These are phyloP conservation scores for Discostella pseudostelligera DNA, from an alignment of 108 stramenopile genomes.

Conservation along the genomic window DNA sequence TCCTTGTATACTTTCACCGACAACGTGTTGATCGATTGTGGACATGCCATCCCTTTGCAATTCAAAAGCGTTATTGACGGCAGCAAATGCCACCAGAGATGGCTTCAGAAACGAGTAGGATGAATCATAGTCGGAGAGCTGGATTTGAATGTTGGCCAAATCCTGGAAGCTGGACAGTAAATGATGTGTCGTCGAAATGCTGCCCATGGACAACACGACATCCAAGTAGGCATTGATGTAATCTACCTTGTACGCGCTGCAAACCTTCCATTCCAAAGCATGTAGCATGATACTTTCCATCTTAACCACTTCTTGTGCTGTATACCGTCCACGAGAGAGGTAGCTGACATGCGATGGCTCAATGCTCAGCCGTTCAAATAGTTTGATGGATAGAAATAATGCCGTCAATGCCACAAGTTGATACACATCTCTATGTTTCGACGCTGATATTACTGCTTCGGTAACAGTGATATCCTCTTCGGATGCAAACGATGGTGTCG, in stretches of 20 bases:
- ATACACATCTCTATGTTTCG: constrained; percentile 27
- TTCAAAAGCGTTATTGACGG: constrained; percentile 40
- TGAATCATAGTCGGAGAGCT: constrained; percentile 41
- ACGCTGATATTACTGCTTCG: constrained; percentile 10
- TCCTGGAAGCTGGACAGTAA: constrained; percentile 14
- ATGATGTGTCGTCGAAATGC: background rate
- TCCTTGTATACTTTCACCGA: constrained; percentile 8
- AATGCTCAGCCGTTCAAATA: constrained; percentile 41
- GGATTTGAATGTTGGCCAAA: constrained; percentile 38
- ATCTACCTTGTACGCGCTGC: constrained; percentile 31
- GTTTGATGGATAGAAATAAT: constrained; percentile 38
- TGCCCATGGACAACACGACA: constrained; percentile 11
- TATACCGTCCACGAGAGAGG: constrained; percentile 40
- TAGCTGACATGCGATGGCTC: constrained; percentile 41
- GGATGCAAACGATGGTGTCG: background rate
- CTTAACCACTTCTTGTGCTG: constrained; percentile 23
- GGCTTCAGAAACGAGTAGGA: constrained; percentile 15
- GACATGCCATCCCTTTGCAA: constrained; percentile 25
- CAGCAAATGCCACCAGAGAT: constrained; percentile 42
- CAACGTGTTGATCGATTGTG: background rate
- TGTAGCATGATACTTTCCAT: constrained; percentile 37
- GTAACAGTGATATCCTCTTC: background rate
- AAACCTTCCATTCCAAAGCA: constrained; percentile 40
- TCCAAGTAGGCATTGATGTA: constrained; percentile 31
- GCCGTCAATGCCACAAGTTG: constrained; percentile 43